A percentile compares a stretch with the other conserved stretches of the same genome.
These are phyloP conservation scores for Licmophora abbreviata DNA, from an alignment of 108 stramenopile genomes.

Conservation along the genomic window DNA sequence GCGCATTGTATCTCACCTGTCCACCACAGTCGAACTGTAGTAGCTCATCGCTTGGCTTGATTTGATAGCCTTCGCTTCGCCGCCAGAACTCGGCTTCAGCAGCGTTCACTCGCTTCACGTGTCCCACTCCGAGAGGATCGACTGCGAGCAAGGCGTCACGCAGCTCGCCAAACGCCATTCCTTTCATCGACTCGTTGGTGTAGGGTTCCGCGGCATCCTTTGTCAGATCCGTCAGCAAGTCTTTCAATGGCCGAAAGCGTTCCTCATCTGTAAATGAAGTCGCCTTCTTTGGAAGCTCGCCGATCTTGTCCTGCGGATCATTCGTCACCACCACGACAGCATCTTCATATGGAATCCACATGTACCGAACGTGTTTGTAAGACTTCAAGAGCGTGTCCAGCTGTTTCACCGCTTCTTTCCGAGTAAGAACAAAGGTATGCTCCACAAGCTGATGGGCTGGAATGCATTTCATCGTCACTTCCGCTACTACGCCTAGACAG, in stretches of 20 bases:
- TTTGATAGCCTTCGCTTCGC: conserved; percentile 67
- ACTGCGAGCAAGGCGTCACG: conserved; percentile 84
- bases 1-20: conserved; percentile 28
- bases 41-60: conserved; percentile 68
- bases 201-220: conserved; percentile 9
- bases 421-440: conserved; percentile 80
- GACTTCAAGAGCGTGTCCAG: conserved; percentile 42
- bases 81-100: conserved; percentile 97
- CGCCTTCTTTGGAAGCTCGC: conserved; percentile 14
- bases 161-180: conserved; percentile 89
- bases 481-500: conserved; percentile 90
- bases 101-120: conserved; percentile 87
- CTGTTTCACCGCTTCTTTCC: conserved; percentile 66
- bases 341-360: conserved; percentile 99
- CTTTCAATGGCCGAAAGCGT: conserved; percentile 47
- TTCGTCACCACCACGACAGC: conserved; percentile 93
- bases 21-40: conserved; percentile 99
- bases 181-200: conserved; percentile 44
- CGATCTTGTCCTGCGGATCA: conserved; percentile 58
- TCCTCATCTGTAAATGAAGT: conserved; percentile 20
- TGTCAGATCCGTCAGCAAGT: conserved; percentile 40
- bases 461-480: conserved; percentile 86
- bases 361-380: conserved; percentile 94
- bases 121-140: conserved; percentile 79
- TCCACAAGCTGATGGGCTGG: conserved; percentile 86